Evolutionary conservation across 345 rosid species (phyloP).

Genomic region (Cardiospermum halicacabum): DNA sequence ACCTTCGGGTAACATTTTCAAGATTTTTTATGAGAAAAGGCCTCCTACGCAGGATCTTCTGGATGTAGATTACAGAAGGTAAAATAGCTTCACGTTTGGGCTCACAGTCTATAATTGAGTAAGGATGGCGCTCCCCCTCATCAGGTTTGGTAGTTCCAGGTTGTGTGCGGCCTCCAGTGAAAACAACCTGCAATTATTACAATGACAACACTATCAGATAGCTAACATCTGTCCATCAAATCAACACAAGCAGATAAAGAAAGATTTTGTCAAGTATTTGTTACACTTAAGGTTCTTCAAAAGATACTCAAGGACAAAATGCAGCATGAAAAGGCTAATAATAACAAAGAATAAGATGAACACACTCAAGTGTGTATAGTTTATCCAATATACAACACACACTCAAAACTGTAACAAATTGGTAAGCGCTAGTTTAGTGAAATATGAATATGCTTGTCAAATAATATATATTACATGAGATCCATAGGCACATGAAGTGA

Average conservation of each 20-base stretch:
- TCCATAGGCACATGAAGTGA: not conserved
- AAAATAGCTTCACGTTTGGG: constrained; percentile 73
- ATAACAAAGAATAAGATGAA: not conserved
- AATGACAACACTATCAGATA: not conserved
- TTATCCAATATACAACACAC: not conserved
- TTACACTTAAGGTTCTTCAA: not conserved
- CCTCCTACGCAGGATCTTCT: constrained; percentile 81
- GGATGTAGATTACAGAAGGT: constrained; percentile 85
- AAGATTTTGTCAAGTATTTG: not conserved
- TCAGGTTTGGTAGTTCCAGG: constrained; percentile 94
- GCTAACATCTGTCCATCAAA: not conserved
- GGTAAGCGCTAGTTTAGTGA: no score
- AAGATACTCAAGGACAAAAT: not conserved
- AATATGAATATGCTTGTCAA: no score
- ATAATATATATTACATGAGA: no score
- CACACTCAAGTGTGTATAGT: not conserved
- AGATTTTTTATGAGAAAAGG: constrained; percentile 97
- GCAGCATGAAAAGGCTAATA: not conserved
- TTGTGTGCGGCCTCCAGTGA: constrained; percentile 98
- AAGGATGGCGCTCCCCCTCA: constrained; percentile 95
- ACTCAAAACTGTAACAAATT: no score
- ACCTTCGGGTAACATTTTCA: constrained; percentile 87
- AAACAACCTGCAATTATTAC: constrained; percentile 52
- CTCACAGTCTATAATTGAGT: constrained; percentile 84
- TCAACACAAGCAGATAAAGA: no score